Conservation (phyloP, 257 asterid genomes). For the Salvia splendens region DNA sequence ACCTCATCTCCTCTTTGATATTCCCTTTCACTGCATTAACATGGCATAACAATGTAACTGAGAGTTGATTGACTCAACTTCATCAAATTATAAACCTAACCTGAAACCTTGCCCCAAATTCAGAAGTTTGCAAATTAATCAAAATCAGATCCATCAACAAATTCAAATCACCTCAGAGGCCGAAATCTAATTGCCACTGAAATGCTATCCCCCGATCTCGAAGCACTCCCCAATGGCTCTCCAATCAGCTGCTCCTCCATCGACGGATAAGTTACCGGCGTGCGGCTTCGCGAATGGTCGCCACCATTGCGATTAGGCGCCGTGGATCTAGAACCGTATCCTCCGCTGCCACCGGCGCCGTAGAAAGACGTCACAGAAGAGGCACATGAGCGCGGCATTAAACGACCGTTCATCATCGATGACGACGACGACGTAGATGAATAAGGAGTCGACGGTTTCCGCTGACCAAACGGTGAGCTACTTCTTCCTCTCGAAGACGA, state of each 20-base stretch:
- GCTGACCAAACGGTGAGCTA: constrained; percentile 65
- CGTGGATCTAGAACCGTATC: constrained; percentile 75
- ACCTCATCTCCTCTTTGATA: constrained; percentile 86
- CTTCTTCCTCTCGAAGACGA: constrained; percentile 92
- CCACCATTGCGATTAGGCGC: constrained; percentile 46
- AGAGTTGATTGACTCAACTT: constrained; percentile 31
- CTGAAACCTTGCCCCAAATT: constrained; percentile 24
- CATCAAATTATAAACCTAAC: constrained; percentile 41
- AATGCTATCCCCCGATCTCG: constrained; percentile 90
- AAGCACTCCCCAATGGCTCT: constrained; percentile 55
- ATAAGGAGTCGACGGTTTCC: constrained; percentile 72
- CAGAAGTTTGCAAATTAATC: constrained; percentile 38
- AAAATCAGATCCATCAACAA: constrained; percentile 51
- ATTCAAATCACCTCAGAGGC: constrained; percentile 73
- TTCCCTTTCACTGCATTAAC: constrained; percentile 69
- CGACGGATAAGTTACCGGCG: constrained; percentile 65
- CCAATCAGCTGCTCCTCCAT: constrained; percentile 62
- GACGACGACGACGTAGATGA: constrained; percentile 85
- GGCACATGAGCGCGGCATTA: constrained; percentile 69
- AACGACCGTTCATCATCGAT: constrained; percentile 70
- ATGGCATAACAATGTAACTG: constrained; percentile 31
- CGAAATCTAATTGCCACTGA: constrained; percentile 92
- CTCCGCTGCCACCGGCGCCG: constrained; percentile 48
- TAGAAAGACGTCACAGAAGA: constrained; percentile 62
- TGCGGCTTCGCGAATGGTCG: constrained; percentile 48